Evolutionary conservation across 768 basidiomycete genomes (phyloP), one percentile per base, ranked within the genome.

Genomic region (Nidularia pulvinata): DNA sequence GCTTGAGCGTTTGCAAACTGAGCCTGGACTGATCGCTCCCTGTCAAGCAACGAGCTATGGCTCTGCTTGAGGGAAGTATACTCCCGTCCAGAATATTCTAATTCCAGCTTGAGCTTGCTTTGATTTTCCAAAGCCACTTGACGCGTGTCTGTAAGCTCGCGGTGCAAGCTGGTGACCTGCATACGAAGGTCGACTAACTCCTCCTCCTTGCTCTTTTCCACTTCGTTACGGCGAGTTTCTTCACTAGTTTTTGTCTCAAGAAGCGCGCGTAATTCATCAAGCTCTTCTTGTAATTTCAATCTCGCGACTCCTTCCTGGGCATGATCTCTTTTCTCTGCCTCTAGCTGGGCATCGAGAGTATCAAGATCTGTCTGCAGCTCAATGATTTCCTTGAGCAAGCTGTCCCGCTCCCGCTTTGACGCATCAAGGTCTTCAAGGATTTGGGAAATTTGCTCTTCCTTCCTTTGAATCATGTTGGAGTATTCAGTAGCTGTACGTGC

Each of bases 161-260:
- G 73, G 45, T 90, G 88, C 33, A 92, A 70, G 39, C 78, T 76
- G 16, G 65, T 62, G 19, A 82, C 80, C 61, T 93, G 86, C 7
- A 65, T 63, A 19, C 95, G 86, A 5, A 99, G 76, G 33, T 85
- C 78, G 0, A 71, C 67, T 9, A 98, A 83, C 68, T 99, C 96
- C 45, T 83, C 77, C 58, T 98, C 95, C 61, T 88, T 92, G 69
- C 89, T 89, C 68, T 86, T 88, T 66, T 94, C 92, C 0, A 86
- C 93, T 64, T 97, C 91, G 34, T 79, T 81, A 14, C 91, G 83
- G 33, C 88, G 86, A 7, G 83, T 88, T 61, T 94, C 95, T 66
- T 98, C 95, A 25, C 85, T 87, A 0, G 87, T 82, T 67, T 94
- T 97, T 1, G 91, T 89, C 46, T 88, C 86, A 73, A 97, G 82